Percentiles rank a stretch among this genome's conserved stretches.
These are phyloP conservation scores for Elasticomyces elasticus DNA, from an alignment of 495 filamentous ascomycete genomes.

Conservation along the genomic window DNA sequence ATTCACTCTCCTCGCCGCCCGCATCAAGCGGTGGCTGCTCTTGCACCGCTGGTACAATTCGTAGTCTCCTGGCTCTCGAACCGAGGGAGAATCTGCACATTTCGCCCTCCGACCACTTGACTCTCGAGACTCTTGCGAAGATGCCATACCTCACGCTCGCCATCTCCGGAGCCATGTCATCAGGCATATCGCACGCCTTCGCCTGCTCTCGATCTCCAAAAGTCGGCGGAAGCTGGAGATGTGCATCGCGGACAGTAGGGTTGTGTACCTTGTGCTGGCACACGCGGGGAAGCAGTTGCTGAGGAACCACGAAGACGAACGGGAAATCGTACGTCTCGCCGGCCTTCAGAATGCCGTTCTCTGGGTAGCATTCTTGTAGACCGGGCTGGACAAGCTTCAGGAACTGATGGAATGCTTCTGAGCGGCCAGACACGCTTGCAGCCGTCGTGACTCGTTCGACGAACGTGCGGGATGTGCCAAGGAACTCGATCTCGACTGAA, in stretches of 20 bases:
- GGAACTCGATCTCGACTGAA: slow-evolving; percentile 66
- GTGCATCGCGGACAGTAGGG: slow-evolving; percentile 54
- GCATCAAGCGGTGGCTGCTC: slow-evolving; percentile 72
- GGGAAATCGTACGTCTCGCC: slow-evolving; percentile 62
- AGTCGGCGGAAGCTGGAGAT: slow-evolving; percentile 71
- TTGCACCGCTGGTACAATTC: slow-evolving; percentile 60
- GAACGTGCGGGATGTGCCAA: slow-evolving; percentile 51
- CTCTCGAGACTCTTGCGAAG: slow-evolving; percentile 41
- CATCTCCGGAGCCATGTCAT: slow-evolving; percentile 83
- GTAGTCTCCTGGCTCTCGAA: slow-evolving; percentile 51
- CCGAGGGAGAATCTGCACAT: slow-evolving; percentile 36
- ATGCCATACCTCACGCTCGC: slow-evolving; percentile 62
- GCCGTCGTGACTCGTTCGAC: slow-evolving; percentile 42
- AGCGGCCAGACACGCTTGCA: slow-evolving; percentile 39
- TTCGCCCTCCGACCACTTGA: slow-evolving; percentile 9
- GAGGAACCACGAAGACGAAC: slow-evolving; percentile 81
- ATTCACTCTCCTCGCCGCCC: slow-evolving; percentile 48
- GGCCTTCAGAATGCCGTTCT: slow-evolving; percentile 55
- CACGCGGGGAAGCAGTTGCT: slow-evolving; percentile 49
- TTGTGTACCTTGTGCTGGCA: slow-evolving; percentile 51
- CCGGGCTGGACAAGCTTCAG: slow-evolving; percentile 77
- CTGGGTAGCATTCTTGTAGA: slow-evolving; percentile 55
- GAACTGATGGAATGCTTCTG: slow-evolving; percentile 53
- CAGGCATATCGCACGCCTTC: slow-evolving; percentile 20
- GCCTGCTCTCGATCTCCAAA: slow-evolving; percentile 54